Base-by-base conservation (phyloP, 2,329 filamentous ascomycete species). In the Xylariomycetidae sp. region DNA sequence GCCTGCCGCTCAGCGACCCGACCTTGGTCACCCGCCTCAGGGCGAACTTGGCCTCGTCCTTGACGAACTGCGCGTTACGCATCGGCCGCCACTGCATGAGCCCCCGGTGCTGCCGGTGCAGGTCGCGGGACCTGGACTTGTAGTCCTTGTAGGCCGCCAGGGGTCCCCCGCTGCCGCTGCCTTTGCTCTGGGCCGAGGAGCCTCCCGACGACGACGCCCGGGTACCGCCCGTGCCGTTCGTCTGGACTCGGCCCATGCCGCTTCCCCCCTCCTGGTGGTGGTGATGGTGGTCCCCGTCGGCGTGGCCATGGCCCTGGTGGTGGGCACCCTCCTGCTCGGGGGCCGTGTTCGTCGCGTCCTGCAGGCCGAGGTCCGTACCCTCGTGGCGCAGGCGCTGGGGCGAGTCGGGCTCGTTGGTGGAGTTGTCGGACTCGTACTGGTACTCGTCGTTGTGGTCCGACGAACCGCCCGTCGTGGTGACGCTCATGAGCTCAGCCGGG, bases 31-130 rank as follows among this genome's bases (percentile, higher is more conserved):
- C 63, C 57, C 85, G 86, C 27, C 80, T 71, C 5, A 88, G 60
- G 0, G 85, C 87, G 62, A 82, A 89, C 50, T 84, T 82, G 1
- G 85, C 79, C 66, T 97, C 86, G 50, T 96, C 74, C 63, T 92
- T 94, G 27, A 82, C 89, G 58, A 96, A 97, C 46, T 81, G 79
- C 15, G 79, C 69, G 55, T 95, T 95, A 25, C 90, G 73, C 56
- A 89, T 85, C 0, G 90, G 89, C 53, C 81, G 85, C 88, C 89
- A 97, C 59, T 97, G 90, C 87, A 96, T 94, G 54, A 95, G 52
- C 0, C 90, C 90, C 9, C 89, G 74, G 48, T 96, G 88, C 63
- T 89, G 88, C 1, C 89, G 77, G 57, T 89, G 83, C 56, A 96
- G 70, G 28, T 85, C 80, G 42, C 83, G 78, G 54, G 82, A 87